Base-by-base conservation (phyloP, 2,329 filamentous ascomycete genomes). In the Apiospora saccharicola region DNA sequence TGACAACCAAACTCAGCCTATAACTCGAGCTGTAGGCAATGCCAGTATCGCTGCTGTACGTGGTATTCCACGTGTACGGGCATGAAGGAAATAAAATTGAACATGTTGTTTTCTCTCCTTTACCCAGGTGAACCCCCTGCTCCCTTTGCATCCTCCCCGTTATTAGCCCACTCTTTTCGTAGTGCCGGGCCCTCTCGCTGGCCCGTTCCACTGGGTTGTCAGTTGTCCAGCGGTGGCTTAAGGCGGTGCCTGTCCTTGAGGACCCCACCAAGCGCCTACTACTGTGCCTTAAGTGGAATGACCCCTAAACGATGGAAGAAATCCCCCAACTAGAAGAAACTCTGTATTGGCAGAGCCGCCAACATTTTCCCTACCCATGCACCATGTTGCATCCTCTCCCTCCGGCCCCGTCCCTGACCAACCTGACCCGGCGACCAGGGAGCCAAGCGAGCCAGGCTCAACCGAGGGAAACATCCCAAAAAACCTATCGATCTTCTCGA, bases 101-200 rank as follows among this genome's bases (percentile, higher is more conserved):
- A 41, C 30, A 41, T 64, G 30, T 34, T 64, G 30, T 64, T 64
- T 64, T 64, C 57, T 37, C 57, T 64, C 57, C 57, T 64, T 64
- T 64, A 64, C 57, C 57, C 57, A 64, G 57, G 57, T 64, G 30
- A 64, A 41, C 57, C 57, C 57, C 57, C 57, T 64, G 34, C 34
- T 41, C 57, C 57, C 57, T 41, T 64, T 37, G 16, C 57, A 64
- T 41, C 30, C 34, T 37, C 57, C 57, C 57, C 57, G 57, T n/a
- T 64, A 64, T n/a, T 64, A 37, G 57, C 57, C 57, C 57, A 64
- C 57, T 64, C 22, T 64, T 64, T 37, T 41, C 22, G 34, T 37
- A 64, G 57, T 64, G 57, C 57, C 57, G 57, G 57, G 57, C 57
- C 34, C 57, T 64, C 34, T 41, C 4, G 57, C 57, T 64, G 57